These are phyloP conservation scores for Chloris gayana DNA, from an alignment of 176 grass and related monocot genomes.

Conservation along the genomic window DNA sequence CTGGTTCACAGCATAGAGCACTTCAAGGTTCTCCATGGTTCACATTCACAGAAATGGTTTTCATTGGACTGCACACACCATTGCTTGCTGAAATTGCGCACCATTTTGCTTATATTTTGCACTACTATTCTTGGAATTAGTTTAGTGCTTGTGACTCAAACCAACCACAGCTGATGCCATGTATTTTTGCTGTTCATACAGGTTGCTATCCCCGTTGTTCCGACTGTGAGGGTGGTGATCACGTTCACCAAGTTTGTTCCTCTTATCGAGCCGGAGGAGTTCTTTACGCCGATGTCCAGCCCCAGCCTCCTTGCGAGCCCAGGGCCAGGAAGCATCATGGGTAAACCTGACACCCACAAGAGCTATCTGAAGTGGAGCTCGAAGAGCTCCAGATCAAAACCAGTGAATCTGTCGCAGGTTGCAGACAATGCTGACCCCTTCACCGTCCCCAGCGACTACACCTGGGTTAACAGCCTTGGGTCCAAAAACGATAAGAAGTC, in stretches of 20 bases:
- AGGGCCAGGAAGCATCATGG: constrained; percentile 52
- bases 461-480: constrained; percentile 66
- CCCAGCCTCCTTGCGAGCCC: constrained; percentile 79
- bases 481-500: constrained; percentile 68
- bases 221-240: constrained; percentile 84
- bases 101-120: neutral
- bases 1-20: neutral
- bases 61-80: neutral
- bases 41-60: neutral
- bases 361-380: constrained; percentile 66
- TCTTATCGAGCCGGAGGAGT: constrained; percentile 80
- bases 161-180: neutral
- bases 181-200: constrained; percentile 29
- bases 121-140: neutral
- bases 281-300: constrained; percentile 97
- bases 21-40: constrained; percentile 22
- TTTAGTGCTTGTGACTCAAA: neutral
- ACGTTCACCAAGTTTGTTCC: constrained; percentile 93
- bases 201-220: constrained; percentile 95
- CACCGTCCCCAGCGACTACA: constrained; percentile 74
- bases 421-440: constrained; percentile 75
- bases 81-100: neutral
- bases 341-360: constrained; percentile 58
- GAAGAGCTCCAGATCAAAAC: constrained; percentile 67
- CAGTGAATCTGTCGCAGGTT: constrained; percentile 71